These are phyloP conservation scores for Phalaenopsis hybrid DNA, from an alignment of 116 monocot genomes.

Conservation along the genomic window DNA sequence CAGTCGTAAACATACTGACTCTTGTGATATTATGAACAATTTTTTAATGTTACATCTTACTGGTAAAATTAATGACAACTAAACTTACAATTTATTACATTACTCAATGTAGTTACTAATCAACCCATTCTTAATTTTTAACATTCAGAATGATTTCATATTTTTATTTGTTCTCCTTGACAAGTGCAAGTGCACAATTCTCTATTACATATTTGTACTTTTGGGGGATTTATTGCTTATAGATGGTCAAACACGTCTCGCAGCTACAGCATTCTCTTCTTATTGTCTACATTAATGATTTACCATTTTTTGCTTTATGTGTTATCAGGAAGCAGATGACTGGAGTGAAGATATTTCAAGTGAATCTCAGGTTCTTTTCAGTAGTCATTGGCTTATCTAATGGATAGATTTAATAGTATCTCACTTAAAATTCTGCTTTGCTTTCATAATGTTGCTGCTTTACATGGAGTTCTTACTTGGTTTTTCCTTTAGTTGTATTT, in stretches of 20 bases:
- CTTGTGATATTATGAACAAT: background rate
- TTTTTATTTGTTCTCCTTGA: background rate
- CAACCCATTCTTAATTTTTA: background rate
- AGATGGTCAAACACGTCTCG: background rate
- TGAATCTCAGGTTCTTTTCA: slow-evolving; percentile 2
- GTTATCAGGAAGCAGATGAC: slow-evolving; percentile 1
- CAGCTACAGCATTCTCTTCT: background rate
- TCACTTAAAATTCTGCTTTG: background rate
- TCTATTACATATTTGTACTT: background rate
- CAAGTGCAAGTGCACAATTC: too few relatives aligned
- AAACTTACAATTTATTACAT: background rate
- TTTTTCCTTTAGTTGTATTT: background rate
- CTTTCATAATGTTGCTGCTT: background rate
- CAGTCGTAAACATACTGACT: background rate
- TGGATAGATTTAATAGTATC: background rate
- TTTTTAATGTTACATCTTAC: background rate
- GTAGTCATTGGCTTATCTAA: background rate
- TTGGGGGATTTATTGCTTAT: background rate
- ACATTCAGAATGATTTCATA: background rate
- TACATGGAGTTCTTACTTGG: background rate
- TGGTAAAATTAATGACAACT: background rate
- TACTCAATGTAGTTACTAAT: background rate
- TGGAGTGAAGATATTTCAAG: slow-evolving; percentile 11
- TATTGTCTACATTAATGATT: background rate
- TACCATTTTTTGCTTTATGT: background rate